phyloP scores from a whole-genome alignment of 2,329 filamentous ascomycete species.

The Pseudohalonectria lignicola region DNA sequence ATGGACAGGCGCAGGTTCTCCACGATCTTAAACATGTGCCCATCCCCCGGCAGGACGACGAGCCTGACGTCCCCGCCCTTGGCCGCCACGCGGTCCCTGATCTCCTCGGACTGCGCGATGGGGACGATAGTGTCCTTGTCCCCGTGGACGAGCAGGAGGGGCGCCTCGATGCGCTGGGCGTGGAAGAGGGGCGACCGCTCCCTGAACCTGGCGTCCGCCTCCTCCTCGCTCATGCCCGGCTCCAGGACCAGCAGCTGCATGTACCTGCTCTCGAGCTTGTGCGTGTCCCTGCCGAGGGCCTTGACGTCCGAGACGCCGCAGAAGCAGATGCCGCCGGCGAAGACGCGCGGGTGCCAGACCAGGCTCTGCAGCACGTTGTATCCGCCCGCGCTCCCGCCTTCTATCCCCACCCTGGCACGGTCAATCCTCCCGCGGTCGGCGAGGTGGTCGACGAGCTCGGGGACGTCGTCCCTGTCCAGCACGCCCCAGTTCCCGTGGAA shows the following conservation, averaged over 20 bases:
- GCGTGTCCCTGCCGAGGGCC: conserved; percentile 32
- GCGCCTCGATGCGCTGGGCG: conserved; percentile 33
- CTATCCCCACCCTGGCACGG: conserved; percentile 5
- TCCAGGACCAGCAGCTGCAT: conserved; percentile 30
- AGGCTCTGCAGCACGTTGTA: conserved; percentile 40
- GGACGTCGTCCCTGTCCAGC: conserved; percentile 37
- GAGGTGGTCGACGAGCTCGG: conserved; percentile 32
- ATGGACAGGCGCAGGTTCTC: conserved; percentile 26
- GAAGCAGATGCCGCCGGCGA: conserved; percentile 35
- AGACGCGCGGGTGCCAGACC: conserved; percentile 30
- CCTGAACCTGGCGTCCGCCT: conserved; percentile 23
- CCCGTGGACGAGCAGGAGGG: conserved; percentile 46
- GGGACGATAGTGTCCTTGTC: conserved; percentile 46
- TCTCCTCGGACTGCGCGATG: conserved; percentile 40
- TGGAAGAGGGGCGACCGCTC: conserved; percentile 37
- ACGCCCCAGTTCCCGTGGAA: conserved; percentile 35
- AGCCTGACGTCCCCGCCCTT: conserved; percentile 29
- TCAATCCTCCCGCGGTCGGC: conserved; percentile 12
- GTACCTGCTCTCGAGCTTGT: conserved; percentile 46
- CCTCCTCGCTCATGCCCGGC: conserved; percentile 26
- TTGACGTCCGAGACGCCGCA: conserved; percentile 41
- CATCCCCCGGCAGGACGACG: conserved; percentile 36
- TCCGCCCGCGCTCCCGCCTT: conserved; percentile 38
- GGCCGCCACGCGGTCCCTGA: conserved; percentile 31
- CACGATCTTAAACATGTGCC: conserved; percentile 34